Evolutionary conservation across 2,329 filamentous ascomycete genomes (phyloP), one percentile per base, ranked within the genome.

Genomic region (Phialocephala subalpina): DNA sequence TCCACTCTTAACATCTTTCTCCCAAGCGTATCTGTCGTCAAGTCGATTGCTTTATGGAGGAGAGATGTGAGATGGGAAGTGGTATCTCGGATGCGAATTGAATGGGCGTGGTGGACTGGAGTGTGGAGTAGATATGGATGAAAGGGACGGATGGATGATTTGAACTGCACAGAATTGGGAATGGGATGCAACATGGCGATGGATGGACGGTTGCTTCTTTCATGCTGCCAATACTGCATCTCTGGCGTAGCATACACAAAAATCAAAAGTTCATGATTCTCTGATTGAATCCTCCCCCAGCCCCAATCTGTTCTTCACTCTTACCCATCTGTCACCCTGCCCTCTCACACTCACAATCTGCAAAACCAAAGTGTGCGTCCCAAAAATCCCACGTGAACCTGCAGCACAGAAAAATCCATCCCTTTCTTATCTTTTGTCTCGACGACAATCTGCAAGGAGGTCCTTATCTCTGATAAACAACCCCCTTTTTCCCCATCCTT

Each of bases 91-190:
- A 57, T 33, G 29, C 29, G 29, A 33, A 33, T 33, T 33, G 29
- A 33, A 33, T 52, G 60, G 53, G 29, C 25, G 55, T 16, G 16
- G 55, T 33, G 29, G 29, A 5, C 29, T 22, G 60, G 52, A 57
- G 53, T 57, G 60, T 18, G 52, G 60, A 63, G 60, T 63, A 63
- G 60, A 63, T 47, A 63, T 35, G 60, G 60, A 33, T 18, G 22
- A n/a, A 53, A 29, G 33, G 33, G 58, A 52, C n/a, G 53, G 55
- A 58, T 33, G 57, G 40, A 42, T 33, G 57, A 59, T 38, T 38
- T 57, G 55, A 40, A 25, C 55, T 33, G 29, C 29, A 33, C 29
- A 40, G 55, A 57, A 36, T 55, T 16, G 12, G 29, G 25, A 18
- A 20, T 29, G 55, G 55, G 33, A 57, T 29, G 18, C 9, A 11